Evolutionary conservation across 495 filamentous ascomycete species (phyloP).

Genomic region (Mytilinidion resinicola): DNA sequence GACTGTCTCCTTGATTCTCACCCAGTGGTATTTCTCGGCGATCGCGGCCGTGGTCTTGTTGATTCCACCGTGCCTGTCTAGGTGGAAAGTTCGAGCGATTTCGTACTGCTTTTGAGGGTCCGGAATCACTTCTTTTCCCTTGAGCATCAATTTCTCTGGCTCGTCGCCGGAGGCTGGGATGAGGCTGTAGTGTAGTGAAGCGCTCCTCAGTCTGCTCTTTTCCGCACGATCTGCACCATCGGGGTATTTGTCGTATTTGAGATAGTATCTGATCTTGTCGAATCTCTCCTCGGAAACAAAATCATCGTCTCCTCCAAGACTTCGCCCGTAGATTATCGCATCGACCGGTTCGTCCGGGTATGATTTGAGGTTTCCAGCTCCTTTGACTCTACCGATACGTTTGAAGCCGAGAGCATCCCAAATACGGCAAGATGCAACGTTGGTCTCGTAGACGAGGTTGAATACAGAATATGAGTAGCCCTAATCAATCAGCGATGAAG

Average conservation of each 20-base stretch:
- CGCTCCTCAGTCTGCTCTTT: constrained; percentile 86
- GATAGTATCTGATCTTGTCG: constrained; percentile 96
- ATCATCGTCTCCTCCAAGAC: constrained; percentile 75
- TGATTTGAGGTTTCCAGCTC: constrained; percentile 76
- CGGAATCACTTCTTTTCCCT: constrained; percentile 93
- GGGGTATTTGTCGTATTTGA: constrained; percentile 91
- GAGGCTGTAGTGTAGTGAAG: constrained; percentile 93
- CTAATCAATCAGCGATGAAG: constrained; percentile 30
- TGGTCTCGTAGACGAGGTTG: constrained; percentile 97
- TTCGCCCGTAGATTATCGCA: constrained; percentile 93
- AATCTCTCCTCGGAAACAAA: constrained; percentile 94
- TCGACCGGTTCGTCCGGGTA: constrained; percentile 77
- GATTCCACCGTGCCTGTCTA: constrained; percentile 80
- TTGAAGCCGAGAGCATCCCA: constrained; percentile 99
- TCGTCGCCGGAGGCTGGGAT: constrained; percentile 46
- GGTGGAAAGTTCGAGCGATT: constrained; percentile 71
- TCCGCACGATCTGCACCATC: constrained; percentile 89
- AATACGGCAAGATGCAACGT: constrained; percentile 87
- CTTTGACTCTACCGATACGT: constrained; percentile 85
- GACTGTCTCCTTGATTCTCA: constrained; percentile 97
- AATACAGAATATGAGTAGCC: constrained; percentile 96
- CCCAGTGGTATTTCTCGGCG: constrained; percentile 93
- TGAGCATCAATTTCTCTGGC: constrained; percentile 82
- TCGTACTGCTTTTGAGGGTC: constrained; percentile 90
- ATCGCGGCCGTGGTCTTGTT: constrained; percentile 97